Evolutionary conservation across 225 moss, liverwort and hornwort species (phyloP), one percentile per base, ranked within the genome.

Genomic region (Pleurozium schreberi): DNA sequence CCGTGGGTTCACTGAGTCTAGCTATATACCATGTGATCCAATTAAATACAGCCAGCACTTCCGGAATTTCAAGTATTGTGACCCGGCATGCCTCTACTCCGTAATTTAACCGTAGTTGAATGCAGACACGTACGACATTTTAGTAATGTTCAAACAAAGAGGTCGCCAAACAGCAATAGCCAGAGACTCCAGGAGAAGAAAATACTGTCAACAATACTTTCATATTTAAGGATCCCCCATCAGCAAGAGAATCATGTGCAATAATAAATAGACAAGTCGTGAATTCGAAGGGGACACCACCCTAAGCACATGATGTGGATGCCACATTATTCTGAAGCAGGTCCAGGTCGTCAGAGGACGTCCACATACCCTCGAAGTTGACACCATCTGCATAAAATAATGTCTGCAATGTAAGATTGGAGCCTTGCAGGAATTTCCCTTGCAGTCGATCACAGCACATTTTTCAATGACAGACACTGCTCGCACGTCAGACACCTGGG

Each of bases 361-460:
- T 91, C 97, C 95, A 96, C 75, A 97, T 89, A n/a, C 97, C 98
- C 92, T 98, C 96, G 69, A 98, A 92, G 87, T 98, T 98, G 31
- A 98, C 96, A 89, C 96, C 98, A 68, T 98, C 98, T 40, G 98
- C 12, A 13, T 53, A 16, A 13, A 53, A 4, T 97, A n/a, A n/a
- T n/a, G n/a, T n/a, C 91, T 98, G 97, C 84, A 98, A 93, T 18
- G 98, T 93, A 89, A 89, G 95, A 79, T 86, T 92, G 75, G 76
- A 85, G 85, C n/a, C n/a, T n/a, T n/a, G n/a, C n/a, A n/a, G n/a
- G 96, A n/a, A 68, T 94, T 92, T 86, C 95, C 95, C 88, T 96
- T 96, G 75, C 80, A 95, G 81, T 96, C 97, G 45, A 98, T 96
- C 55, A 96, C 98, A 30, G 97, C 94, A 87, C 97, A 98, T 88